Evolutionary conservation across 345 rosid genomes (phyloP).

Genomic region (Arabis alpina): DNA sequence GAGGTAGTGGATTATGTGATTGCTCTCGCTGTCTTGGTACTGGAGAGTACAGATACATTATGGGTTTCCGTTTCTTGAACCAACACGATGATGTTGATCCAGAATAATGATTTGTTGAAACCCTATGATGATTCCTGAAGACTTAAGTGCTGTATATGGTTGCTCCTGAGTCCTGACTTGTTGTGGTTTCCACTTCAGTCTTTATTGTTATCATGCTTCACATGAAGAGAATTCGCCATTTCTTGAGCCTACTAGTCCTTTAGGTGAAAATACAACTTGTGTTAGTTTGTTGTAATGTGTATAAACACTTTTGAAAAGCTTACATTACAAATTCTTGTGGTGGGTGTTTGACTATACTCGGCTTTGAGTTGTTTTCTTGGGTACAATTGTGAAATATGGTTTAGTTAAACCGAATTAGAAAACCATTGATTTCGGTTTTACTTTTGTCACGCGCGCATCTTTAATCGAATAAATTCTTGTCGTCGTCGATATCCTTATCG

Average conservation of each 20-base stretch:
- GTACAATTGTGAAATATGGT: too few relatives aligned
- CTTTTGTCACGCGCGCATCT: slow-evolving; percentile 26
- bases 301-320: too few relatives aligned
- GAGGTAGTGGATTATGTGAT: slow-evolving; percentile 76
- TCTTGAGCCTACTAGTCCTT: background rate
- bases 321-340: too few relatives aligned
- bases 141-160: slow-evolving; percentile 4
- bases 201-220: too few relatives aligned
- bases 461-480: slow-evolving; percentile 13
- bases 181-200: background rate
- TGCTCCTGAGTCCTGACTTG: background rate
- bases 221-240: background rate
- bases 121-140: background rate
- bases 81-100: slow-evolving; percentile 32
- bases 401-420: background rate
- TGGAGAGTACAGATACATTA: slow-evolving; percentile 60
- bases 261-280: background rate
- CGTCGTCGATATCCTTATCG: slow-evolving; percentile 20
- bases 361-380: too few relatives aligned
- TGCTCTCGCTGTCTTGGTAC: slow-evolving; percentile 82
- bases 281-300: too few relatives aligned
- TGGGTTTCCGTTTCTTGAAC: slow-evolving; percentile 71
- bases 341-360: too few relatives aligned
- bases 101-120: background rate
- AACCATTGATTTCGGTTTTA: background rate